Evolutionary conservation across 352 stramenopile genomes (phyloP), one percentile per base, ranked within the genome.

Genomic region (Thraustochytrium striatum): DNA sequence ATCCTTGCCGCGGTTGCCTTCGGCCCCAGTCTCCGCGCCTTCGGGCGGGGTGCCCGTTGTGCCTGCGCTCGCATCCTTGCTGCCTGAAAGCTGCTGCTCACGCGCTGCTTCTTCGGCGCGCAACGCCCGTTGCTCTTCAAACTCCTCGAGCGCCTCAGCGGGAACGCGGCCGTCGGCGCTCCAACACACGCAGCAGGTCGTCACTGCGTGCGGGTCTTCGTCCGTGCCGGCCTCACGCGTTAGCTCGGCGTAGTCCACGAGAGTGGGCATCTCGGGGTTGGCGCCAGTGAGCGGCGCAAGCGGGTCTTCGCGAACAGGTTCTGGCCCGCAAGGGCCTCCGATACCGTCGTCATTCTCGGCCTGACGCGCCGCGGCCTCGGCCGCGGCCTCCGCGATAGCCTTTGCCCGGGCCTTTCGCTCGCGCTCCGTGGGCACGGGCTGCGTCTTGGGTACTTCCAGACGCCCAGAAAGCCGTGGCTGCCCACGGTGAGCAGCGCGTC

Each of bases 391-490:
- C n/a, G n/a, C n/a, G n/a, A n/a, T n/a, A n/a, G n/a, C n/a, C n/a
- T n/a, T n/a, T n/a, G n/a, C n/a, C n/a, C n/a, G n/a, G n/a, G n/a
- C n/a, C n/a, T n/a, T n/a, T n/a, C n/a, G n/a, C n/a, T n/a, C n/a
- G n/a, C n/a, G n/a, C n/a, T n/a, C n/a, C n/a, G n/a, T n/a, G n/a
- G n/a, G 39, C n/a, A 33, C 16, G 59, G 35, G 33, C 33, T 47
- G 33, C 58, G 0, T 70, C 59, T 32, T 55, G 16, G 16, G 25
- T 55, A 55, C 47, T 75, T 75, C 65, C 65, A 75, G 30, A 75
- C 65, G 50, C 65, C 65, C 5, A 75, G 25, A 30, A 75, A 62
- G 32, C 65, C 65, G 65, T 75, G 65, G 65, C 65, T 75, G 16
- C 65, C 65, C n/a, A 75, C 9, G 19, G 44, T 35, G 21, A 75